Percentiles rank a stretch among this genome's conserved stretches.
These are phyloP conservation scores for Durotheca rogersii DNA, from an alignment of 495 filamentous ascomycete species.

Conservation along the genomic window DNA sequence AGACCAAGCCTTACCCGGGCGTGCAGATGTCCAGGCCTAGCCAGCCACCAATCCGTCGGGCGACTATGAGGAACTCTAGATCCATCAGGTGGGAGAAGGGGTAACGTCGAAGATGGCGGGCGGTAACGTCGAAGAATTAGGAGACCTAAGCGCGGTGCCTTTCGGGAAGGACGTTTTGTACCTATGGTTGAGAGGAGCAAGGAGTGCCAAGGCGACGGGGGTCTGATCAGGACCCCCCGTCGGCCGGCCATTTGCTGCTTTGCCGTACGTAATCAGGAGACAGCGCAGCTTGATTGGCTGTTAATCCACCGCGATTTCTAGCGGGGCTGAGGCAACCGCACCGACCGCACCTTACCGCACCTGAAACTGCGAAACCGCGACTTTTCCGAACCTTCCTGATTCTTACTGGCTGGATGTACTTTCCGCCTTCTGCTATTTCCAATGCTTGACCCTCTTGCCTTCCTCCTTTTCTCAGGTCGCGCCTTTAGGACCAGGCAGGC, in stretches of 20 bases:
- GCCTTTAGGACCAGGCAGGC: too few relatives aligned
- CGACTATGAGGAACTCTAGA: not conserved
- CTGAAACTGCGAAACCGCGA: too few relatives aligned
- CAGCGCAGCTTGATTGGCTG: conserved; percentile 12
- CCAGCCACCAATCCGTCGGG: conserved; percentile 2
- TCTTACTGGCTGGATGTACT: too few relatives aligned
- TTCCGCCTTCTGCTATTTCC: too few relatives aligned
- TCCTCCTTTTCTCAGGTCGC: too few relatives aligned
- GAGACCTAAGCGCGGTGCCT: not conserved
- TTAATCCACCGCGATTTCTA: not conserved
- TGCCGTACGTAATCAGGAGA: conserved; percentile 6
- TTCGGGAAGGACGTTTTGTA: conserved; percentile 11
- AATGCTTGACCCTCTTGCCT: too few relatives aligned
- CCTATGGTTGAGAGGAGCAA: too few relatives aligned
- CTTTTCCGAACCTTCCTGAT: too few relatives aligned
- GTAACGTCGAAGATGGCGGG: conserved; percentile 1
- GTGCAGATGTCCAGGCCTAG: not conserved
- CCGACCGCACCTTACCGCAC: too few relatives aligned
- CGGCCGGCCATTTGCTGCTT: conserved; percentile 15
- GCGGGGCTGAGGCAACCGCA: conserved; percentile 2
- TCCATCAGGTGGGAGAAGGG: conserved; percentile 1
- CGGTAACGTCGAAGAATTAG: conserved; percentile 2
- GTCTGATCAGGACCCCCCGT: too few relatives aligned
- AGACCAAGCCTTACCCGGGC: too few relatives aligned
- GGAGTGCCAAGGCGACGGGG: too few relatives aligned